Conservation (phyloP, 1,139 yeast species). For the Yamadazyma atlantica region DNA sequence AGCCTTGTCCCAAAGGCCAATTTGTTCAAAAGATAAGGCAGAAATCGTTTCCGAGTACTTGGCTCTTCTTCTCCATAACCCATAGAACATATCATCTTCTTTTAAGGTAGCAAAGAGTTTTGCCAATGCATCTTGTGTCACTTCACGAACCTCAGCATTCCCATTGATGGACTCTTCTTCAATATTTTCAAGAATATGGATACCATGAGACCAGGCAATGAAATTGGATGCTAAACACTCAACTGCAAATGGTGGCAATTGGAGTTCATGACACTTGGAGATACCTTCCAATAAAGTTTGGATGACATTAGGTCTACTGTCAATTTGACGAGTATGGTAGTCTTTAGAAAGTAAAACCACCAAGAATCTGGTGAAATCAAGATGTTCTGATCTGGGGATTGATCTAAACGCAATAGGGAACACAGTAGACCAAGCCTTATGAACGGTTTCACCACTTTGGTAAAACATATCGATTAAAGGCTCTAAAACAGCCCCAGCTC, state of each 20-base stretch:
- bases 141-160: constrained; percentile 74
- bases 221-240: constrained; percentile 86
- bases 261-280: constrained; percentile 67
- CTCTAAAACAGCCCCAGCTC: constrained; percentile 58
- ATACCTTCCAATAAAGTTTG: constrained; percentile 83
- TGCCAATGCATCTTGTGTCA: constrained; percentile 86
- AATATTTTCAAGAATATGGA: constrained; percentile 75
- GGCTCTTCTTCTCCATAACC: constrained; percentile 95
- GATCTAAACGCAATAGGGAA: constrained; percentile 80
- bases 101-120: constrained; percentile 86
- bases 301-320: constrained; percentile 82
- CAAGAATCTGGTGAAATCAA: constrained; percentile 78
- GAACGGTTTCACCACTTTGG: constrained; percentile 76
- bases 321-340: constrained; percentile 86
- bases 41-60: constrained; percentile 90
- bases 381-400: constrained; percentile 74
- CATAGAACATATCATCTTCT: constrained; percentile 97
- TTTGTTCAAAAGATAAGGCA: constrained; percentile 91
- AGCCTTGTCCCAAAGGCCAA: constrained; percentile 94
- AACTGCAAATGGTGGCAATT: constrained; percentile 91
- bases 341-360: constrained; percentile 84
- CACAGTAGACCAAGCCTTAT: constrained; percentile 78
- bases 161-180: constrained; percentile 67
- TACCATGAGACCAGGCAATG: constrained; percentile 90
- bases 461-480: constrained; percentile 84